phyloP scores from a whole-genome alignment of 805 yeast species.

The Ogataea trehaloabstinens region DNA sequence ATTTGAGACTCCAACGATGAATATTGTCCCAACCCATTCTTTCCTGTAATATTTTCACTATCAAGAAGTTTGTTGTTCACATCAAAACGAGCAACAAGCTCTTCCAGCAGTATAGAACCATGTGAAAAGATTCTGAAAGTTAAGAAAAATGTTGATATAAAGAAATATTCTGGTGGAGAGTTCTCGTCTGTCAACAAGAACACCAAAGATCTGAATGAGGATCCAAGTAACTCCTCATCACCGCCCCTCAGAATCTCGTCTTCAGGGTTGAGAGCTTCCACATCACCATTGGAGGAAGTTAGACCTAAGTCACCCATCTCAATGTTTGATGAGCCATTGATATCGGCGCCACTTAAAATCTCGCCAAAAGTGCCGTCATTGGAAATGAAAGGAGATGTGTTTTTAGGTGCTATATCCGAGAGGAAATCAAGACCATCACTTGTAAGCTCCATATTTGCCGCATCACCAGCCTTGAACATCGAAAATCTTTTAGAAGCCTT shows the following conservation, averaged over 20 bases:
- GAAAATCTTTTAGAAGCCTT: slow-evolving; percentile 45
- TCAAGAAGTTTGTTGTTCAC: slow-evolving; percentile 36
- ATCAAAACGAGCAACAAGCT: slow-evolving; percentile 65
- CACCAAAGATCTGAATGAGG: slow-evolving; percentile 68
- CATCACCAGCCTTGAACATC: slow-evolving; percentile 47
- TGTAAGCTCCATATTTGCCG: slow-evolving; percentile 47
- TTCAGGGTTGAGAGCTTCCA: slow-evolving; percentile 19
- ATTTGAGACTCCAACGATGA: slow-evolving; percentile 43
- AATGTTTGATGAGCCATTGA: slow-evolving; percentile 5
- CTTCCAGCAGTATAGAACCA: slow-evolving; percentile 66
- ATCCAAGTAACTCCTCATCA: slow-evolving; percentile 58
- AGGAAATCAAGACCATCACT: slow-evolving; percentile 46
- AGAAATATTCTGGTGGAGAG: slow-evolving; percentile 61
- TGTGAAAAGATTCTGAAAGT: slow-evolving; percentile 71
- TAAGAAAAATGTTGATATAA: slow-evolving; percentile 71
- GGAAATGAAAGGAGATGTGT: slow-evolving; percentile 28
- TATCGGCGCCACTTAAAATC: slow-evolving; percentile 11
- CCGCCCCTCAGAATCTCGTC: slow-evolving; percentile 51
- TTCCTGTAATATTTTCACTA: slow-evolving; percentile 25
- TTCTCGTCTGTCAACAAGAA: slow-evolving; percentile 65
- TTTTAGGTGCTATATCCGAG: slow-evolving; percentile 27
- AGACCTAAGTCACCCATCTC: not conserved
- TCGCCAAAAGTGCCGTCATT: slow-evolving; percentile 24
- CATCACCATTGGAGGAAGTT: slow-evolving; percentile 1
- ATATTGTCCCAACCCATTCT: slow-evolving; percentile 27